Percentiles rank a stretch among this genome's conserved stretches.
These are phyloP conservation scores for Penicillium nordicum DNA, from an alignment of 2,329 filamentous ascomycete species.

Conservation along the genomic window DNA sequence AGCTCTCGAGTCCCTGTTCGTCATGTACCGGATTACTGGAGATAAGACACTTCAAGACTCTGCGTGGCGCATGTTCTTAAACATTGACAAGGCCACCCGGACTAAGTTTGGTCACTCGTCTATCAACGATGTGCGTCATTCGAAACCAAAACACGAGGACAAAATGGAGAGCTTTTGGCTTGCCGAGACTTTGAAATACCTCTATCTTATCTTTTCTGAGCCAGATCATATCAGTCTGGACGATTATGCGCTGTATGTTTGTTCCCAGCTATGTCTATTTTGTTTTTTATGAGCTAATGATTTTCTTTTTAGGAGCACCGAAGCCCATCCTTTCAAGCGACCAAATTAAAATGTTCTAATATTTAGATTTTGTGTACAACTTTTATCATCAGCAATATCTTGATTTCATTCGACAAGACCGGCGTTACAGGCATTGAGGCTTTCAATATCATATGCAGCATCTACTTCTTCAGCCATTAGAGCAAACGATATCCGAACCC, in stretches of 20 bases:
- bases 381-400: neutral
- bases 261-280: neutral
- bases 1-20: slow-evolving; percentile 60
- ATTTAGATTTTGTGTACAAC: neutral
- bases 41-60: slow-evolving; percentile 46
- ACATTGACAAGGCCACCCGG: slow-evolving; percentile 43
- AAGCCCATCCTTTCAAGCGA: slow-evolving; percentile 40
- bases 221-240: slow-evolving; percentile 41
- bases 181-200: slow-evolving; percentile 46
- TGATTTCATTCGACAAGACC: neutral
- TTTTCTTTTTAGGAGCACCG: slow-evolving; percentile 35
- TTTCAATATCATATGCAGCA: neutral
- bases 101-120: slow-evolving; percentile 46
- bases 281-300: neutral
- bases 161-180: slow-evolving; percentile 48
- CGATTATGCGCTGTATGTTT: slow-evolving; percentile 43
- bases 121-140: slow-evolving; percentile 41
- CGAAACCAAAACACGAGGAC: slow-evolving; percentile 29
- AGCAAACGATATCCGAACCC: neutral
- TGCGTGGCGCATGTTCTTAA: slow-evolving; percentile 50
- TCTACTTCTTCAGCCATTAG: neutral
- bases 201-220: slow-evolving; percentile 46
- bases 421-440: neutral
- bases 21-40: slow-evolving; percentile 59
- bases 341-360: slow-evolving; percentile 3